Percentiles rank a stretch among this genome's conserved stretches.
Conservation (phyloP, 2,329 filamentous ascomycete genomes). For the Trichoderma aggressivum region DNA sequence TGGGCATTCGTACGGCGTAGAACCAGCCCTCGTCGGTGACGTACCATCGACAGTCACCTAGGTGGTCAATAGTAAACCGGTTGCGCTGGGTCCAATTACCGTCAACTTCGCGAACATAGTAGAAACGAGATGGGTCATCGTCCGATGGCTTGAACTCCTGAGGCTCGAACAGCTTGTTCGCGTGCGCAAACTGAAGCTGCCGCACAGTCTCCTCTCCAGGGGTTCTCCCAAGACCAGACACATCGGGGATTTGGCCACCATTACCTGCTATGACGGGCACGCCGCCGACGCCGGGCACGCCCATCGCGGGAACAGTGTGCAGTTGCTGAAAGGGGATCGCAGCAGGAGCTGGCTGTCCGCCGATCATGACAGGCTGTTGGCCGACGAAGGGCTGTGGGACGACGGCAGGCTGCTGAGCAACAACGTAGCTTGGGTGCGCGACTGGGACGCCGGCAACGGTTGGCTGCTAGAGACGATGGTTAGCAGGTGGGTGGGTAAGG, state of each 20-base stretch:
- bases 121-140: conserved; percentile 57
- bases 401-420: conserved; percentile 34
- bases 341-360: conserved; percentile 27
- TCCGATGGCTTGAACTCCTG: conserved; percentile 63
- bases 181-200: conserved; percentile 47
- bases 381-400: conserved; percentile 32
- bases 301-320: conserved; percentile 27
- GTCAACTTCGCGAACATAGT: conserved; percentile 60
- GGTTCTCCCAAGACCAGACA: conserved; percentile 52
- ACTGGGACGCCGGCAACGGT: conserved; percentile 28
- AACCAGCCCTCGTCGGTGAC: conserved; percentile 55
- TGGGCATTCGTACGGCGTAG: conserved; percentile 56
- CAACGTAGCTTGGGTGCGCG: conserved; percentile 32
- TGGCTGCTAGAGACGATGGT: conserved; percentile 30
- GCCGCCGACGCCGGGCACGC: conserved; percentile 26
- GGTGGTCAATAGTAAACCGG: conserved; percentile 57
- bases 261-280: conserved; percentile 42
- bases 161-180: conserved; percentile 51
- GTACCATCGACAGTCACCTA: conserved; percentile 58
- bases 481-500: conserved; percentile 1
- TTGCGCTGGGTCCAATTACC: conserved; percentile 58
- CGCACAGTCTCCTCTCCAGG: conserved; percentile 45
- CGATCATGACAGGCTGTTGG: conserved; percentile 35
- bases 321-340: conserved; percentile 27
- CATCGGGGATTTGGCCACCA: conserved; percentile 43